Evolutionary conservation across 257 asterid species (phyloP).

Genomic region (Solanum paucissectum): DNA sequence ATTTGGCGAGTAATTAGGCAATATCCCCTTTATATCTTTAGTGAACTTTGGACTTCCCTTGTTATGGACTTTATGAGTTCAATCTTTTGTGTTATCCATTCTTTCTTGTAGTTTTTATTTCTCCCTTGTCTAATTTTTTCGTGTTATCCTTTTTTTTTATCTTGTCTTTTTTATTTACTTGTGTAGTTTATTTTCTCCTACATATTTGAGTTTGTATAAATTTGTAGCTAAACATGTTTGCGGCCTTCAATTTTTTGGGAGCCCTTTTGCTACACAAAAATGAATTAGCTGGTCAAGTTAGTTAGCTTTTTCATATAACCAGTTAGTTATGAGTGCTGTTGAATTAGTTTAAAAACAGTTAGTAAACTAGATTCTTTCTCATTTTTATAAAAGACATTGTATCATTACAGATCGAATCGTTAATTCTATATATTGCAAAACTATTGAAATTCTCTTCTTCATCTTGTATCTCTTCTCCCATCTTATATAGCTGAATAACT

Average conservation of each 20-base stretch:
- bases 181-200: not conserved
- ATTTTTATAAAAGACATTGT: not conserved
- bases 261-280: not conserved
- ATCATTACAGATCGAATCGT: not conserved
- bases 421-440: too few species aligned
- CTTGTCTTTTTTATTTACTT: not conserved
- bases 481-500: not conserved
- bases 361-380: not conserved
- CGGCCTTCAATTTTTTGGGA: not conserved
- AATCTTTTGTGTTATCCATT: too few species aligned
- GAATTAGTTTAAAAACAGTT: not conserved
- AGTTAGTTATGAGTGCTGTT: not conserved
- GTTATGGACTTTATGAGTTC: too few species aligned
- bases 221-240: not conserved
- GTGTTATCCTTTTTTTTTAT: not conserved
- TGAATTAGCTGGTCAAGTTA: not conserved
- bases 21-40: too few species aligned
- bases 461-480: not conserved
- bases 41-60: too few species aligned
- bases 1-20: too few species aligned
- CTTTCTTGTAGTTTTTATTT: too few species aligned
- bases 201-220: not conserved
- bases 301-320: not conserved
- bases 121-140: too few species aligned
- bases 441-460: not conserved